A percentile compares a stretch with the other conserved stretches of the same genome.
These are phyloP conservation scores for Canariomyces notabilis DNA, from an alignment of 2,329 filamentous ascomycete species.

Conservation along the genomic window DNA sequence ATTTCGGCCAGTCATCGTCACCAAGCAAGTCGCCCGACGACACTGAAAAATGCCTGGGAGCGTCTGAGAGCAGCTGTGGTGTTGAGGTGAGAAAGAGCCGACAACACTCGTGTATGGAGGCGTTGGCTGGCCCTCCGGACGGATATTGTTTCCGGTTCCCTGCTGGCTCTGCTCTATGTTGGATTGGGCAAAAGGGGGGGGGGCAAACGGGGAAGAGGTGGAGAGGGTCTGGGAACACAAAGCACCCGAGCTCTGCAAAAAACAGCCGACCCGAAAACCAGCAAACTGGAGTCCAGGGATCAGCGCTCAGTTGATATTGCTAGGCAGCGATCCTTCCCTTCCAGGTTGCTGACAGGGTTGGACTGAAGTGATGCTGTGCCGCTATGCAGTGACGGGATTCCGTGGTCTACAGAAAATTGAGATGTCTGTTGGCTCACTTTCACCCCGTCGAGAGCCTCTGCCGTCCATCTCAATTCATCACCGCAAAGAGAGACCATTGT, in stretches of 20 bases:
- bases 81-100: not conserved
- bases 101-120: not conserved
- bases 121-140: not conserved
- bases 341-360: slow-evolving; percentile 6
- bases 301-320: not conserved
- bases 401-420: too few relatives aligned
- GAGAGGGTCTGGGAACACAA: not conserved
- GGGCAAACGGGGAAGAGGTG: too few relatives aligned
- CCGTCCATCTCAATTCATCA: too few relatives aligned
- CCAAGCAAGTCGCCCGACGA: not conserved
- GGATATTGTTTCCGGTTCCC: too few relatives aligned
- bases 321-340: not conserved
- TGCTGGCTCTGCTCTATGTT: too few relatives aligned
- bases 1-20: slow-evolving; percentile 6
- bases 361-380: slow-evolving; percentile 8
- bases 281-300: not conserved
- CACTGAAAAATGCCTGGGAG: slow-evolving; percentile 2
- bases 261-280: not conserved
- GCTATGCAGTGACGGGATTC: too few relatives aligned
- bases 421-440: too few relatives aligned
- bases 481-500: too few relatives aligned
- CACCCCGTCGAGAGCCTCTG: too few relatives aligned
- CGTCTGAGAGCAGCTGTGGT: not conserved
- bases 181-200: not conserved
- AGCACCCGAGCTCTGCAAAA: not conserved